Base-by-base conservation (phyloP, 805 yeast species). In the Isabelozyma heimii region DNA sequence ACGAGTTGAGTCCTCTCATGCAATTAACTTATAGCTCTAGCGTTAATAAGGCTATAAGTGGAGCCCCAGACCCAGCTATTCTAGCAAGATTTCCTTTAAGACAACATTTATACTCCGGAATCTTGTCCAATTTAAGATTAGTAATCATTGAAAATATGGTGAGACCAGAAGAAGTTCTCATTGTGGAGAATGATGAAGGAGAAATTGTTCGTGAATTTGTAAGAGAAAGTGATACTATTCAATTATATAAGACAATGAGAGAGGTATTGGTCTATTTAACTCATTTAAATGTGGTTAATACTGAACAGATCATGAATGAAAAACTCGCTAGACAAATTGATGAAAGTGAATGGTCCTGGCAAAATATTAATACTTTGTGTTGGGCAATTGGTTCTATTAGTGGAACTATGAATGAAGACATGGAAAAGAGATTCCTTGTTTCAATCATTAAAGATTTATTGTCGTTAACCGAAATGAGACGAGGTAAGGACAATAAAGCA, bases 301-400 rank as follows among this genome's bases (percentile, higher is more conserved):
- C 97, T 8, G 97, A 94, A 63, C 82, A 82, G 53, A 92, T 94
- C 61, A 91, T 94, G 97, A 86, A 85, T 49, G 89, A 86, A 50
- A 94, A 94, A 70, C 79, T 94, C 57, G 89, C 94, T 13, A 82
- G 87, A 61, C 99, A 94, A 73, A 84, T 92, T 46, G 98, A 94
- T 69, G 98, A 95, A 41, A 79, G 89, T 48, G 99, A 94, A 73
- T 94, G 99, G 99, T 91, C 97, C 27, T 94, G 99, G 98, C 95
- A 91, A 66, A 92, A 92, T 65, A 87, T 94, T 61, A 94, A 94
- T 69, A 94, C 98, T 2, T 73, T 94, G 56, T 94, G 98, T 76
- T 94, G 99, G 99, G 99, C 99, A 9, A 94, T 94, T 67, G 99
- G 99, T 53, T 92, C 98, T 13, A 94, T 94, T 51, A 90, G 97